Conservation (phyloP, 2,329 filamentous ascomycete genomes). For the Talaromyces sp. region DNA sequence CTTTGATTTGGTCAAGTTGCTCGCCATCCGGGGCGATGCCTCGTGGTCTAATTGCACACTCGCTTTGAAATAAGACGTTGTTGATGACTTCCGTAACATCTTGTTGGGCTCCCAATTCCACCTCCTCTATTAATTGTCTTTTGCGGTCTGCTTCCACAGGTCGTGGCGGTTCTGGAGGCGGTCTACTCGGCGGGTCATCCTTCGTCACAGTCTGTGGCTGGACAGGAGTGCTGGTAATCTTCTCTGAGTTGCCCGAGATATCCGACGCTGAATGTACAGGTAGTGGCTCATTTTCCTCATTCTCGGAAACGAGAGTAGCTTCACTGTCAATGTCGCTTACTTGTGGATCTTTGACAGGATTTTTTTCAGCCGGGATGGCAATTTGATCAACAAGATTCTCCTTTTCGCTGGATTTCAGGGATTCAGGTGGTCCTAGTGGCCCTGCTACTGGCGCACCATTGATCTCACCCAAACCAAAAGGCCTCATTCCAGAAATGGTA, state of each 20-base stretch:
- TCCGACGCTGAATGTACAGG: neutral
- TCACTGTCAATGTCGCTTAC: slow-evolving; percentile 32
- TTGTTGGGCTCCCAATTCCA: slow-evolving; percentile 70
- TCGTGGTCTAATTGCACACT: slow-evolving; percentile 77
- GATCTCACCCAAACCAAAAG: slow-evolving; percentile 41
- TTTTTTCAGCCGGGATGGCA: slow-evolving; percentile 21
- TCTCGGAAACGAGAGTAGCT: slow-evolving; percentile 38
- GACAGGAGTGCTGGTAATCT: slow-evolving; percentile 16
- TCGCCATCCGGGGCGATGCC: slow-evolving; percentile 65
- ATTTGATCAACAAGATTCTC: slow-evolving; percentile 16
- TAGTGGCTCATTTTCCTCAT: slow-evolving; percentile 40
- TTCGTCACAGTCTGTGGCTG: slow-evolving; percentile 17
- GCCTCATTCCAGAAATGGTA: slow-evolving; percentile 34
- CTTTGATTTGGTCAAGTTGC: slow-evolving; percentile 76
- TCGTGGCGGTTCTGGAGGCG: slow-evolving; percentile 60
- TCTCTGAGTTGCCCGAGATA: neutral
- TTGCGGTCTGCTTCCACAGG: slow-evolving; percentile 37
- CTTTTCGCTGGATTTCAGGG: slow-evolving; percentile 20
- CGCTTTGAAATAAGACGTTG: slow-evolving; percentile 85
- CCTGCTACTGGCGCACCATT: slow-evolving; percentile 46
- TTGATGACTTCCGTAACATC: slow-evolving; percentile 96
- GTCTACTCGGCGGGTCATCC: slow-evolving; percentile 43
- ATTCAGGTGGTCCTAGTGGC: slow-evolving; percentile 42
- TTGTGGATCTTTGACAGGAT: slow-evolving; percentile 26
- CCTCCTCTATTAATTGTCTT: slow-evolving; percentile 45